Evolutionary conservation across 371 early-diverging fungal genomes (phyloP), one percentile per base, ranked within the genome.

Genomic region (Mortierella sp.): DNA sequence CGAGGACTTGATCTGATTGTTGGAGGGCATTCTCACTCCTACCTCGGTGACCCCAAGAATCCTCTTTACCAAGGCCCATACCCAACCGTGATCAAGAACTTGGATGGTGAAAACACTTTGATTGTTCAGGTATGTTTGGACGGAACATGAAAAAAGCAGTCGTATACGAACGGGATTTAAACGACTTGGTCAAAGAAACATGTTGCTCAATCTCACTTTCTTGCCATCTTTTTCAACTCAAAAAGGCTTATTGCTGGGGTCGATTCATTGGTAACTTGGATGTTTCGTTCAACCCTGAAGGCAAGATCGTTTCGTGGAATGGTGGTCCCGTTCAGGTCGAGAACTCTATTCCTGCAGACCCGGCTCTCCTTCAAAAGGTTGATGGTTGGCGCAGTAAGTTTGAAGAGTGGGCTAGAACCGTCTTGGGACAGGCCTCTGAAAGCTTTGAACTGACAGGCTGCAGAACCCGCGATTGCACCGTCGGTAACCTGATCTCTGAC

Each of bases 11-110:
- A 83, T n/a, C 60, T 91, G 32, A 89, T 92, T 71, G 88, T 93
- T n/a, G 93, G 92, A 53, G 93, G 92, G 13, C 93, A 93, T 72
- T 87, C 89, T 7, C 93, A 93, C 78, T 80, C 91, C 12, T 87
- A 87, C 56, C 77, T 92, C 34, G 83, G 85, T 59, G 82, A 83
- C 55, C 79, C 85, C 23, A 43, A 47, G 35, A 60, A 66, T 42
- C 49, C 59, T 17, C 53, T 66, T 23, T 74, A 82, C 7, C 66
- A 73, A 22, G 92, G 92, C 0, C 83, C 84, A 6, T 91, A 89
- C 71, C 89, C 91, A 1, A 91, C 90, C 28, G 43, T 61, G 5
- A 83, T 89, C 55, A 85, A 69, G 58, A 88, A 88, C 76, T 56
- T 83, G 29, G 86, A 87, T 47, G 87, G 87, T n/a, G 79, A 88